Base-by-base conservation (phyloP, 768 basidiomycete genomes). In the Mycena belliarum region DNA sequence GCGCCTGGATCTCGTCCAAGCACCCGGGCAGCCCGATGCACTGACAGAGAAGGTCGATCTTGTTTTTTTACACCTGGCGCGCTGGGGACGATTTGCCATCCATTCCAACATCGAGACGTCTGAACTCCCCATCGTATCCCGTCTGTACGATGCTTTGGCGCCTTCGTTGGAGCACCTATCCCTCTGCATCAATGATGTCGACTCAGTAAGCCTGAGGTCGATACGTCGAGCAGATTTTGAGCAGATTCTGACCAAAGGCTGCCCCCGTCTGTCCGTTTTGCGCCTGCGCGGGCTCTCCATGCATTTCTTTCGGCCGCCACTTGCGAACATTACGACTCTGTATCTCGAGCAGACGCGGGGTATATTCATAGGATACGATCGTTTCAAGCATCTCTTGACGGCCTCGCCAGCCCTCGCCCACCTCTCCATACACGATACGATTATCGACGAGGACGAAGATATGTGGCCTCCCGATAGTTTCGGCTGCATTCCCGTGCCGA, bases 371-470 rank as follows among this genome's bases (percentile, higher is more conserved):
- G 63, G 63, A 6, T 78, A 75, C 61, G 52, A 61, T 15, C 67
- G 69, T 5, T 75, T 82, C 25, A 53, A 26, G n/a, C 23, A 60
- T 26, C 29, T 63, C 20, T 33, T 63, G 29, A 72, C 70, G 5
- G 58, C 70, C 0, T 69, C 75, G 6, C 68, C 69, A 2, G 43
- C 43, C 28, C 69, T 83, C 11, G 62, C 68, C 14, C 65, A 80
- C 63, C 70, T 83, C 24, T 81, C 79, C 24, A 59, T 82, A 14
- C 72, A 76, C 41, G 81, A 80, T 16, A 75, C 81, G 33, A 71
- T 80, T 16, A 67, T 80, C 52, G 62, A 65, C 33, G 62, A 63
- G 28, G 46, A 41, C 32, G 49, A 46, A 18, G 60, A 63, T 2
- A 29, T 54, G 1, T 77, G 75, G 74, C 65, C 73, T 11, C 12